These are phyloP conservation scores for Malus domestica DNA, from an alignment of 306 rosid species.

Conservation along the genomic window ASM211411v1 NC_041796.1:11804501-11805000, in stretches of 20 bases:
- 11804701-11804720: constrained; percentile 17
- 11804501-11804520: constrained; percentile 60
- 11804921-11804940: constrained; percentile 50
- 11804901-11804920: constrained; percentile 62
- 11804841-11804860: constrained; percentile 78
- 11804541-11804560: constrained; percentile 19
- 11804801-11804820: constrained; percentile 66
- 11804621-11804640: constrained; percentile 14
- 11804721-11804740: background rate
- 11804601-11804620: constrained; percentile 21
- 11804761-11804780: constrained; percentile 30
- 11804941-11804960: constrained; percentile 61
- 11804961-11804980: constrained; percentile 36
- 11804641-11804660: background rate
- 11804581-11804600: constrained; percentile 12
- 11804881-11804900: constrained; percentile 77
- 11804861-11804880: constrained; percentile 55
- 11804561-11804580: constrained; percentile 22
- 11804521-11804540: constrained; percentile 49
- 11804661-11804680: background rate
- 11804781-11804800: constrained; percentile 42
- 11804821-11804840: constrained; percentile 72
- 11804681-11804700: background rate
- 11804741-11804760: constrained; percentile 26
- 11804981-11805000: constrained; percentile 34